Base-by-base conservation (phyloP, 2,329 filamentous ascomycete species). In the Xylariaceae sp. region DNA sequence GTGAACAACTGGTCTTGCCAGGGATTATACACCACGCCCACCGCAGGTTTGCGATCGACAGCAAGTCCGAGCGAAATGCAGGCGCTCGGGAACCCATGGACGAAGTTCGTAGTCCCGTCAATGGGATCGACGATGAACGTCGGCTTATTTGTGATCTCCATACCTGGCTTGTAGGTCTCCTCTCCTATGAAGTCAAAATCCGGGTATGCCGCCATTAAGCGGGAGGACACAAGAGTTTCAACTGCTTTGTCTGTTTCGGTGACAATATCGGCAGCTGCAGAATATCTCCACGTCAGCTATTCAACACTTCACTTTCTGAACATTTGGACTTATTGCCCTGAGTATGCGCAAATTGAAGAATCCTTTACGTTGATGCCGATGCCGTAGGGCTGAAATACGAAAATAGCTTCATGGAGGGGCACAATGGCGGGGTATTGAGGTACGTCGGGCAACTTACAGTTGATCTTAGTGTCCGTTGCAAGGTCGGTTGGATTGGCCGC, bases 101-200 rank as follows among this genome's bases (percentile, higher is more conserved):
- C 81, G 65, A 93, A 91, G 76, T 92, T 92, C 46, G 86, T 90
- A 6, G 83, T 91, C 64, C 87, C 89, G 71, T 93, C 89, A 61
- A 93, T 91, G 42, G 89, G 89, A 67, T 93, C 89, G 59, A 89
- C 85, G 64, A 92, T 81, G 71, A 92, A 92, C 41, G 89, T 93
- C 1, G 89, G 88, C 14, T 78, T 78, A 31, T 77, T 69, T 0
- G 83, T 86, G 43, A 93, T 75, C 41, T 70, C 73, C 55, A 76
- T 75, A 61, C 87, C 87, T 1, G 86, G 80, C 57, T 83, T 76
- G 73, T 90, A 88, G 28, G 88, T 90, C 71, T 93, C 88, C 66
- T 90, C 87, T 66, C 87, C 87, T 68, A 90, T 83, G 69, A 90
- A 89, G 58, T 76, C 69, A 63, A 80, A 81, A 55, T 66, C 58